Evolutionary conservation across 768 basidiomycete genomes (phyloP), one percentile per base, ranked within the genome.

Genomic region (Gyrodon lividus): DNA sequence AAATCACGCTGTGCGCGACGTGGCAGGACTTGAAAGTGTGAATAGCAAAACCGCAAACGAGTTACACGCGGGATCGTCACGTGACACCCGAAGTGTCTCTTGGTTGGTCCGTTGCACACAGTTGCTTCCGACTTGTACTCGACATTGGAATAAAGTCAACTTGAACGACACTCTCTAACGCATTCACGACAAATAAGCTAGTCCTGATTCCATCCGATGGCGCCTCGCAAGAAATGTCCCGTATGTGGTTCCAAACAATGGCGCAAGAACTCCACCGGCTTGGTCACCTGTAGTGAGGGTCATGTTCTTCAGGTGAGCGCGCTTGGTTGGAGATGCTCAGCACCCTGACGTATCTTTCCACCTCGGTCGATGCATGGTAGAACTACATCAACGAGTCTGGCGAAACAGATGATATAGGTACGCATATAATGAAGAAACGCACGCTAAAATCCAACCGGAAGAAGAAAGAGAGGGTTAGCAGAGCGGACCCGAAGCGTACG

Each of bases 261-360:
- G 92, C 83, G 89, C 60, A 94, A 91, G 63, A 90, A 92, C 52
- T 81, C 83, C 10, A 78, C 84, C 0, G 94, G 94, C 1, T 74
- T 87, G 38, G 79, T 94, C 38, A 84, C 86, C 2, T 97, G 94
- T 68, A 88, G 84, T 57, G 94, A 97, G 63, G 94, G 94, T 9
- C 94, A 97, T 67, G 81, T 96, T 53, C 78, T 93, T 26, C 89
- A 92, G 79, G 92, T 92, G 65, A 57, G 71, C 59, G 20, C 51
- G 30, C 17, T 52, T 31, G 13, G n/a, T 23, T 34, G 30, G n/a
- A 9, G 28, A 19, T 13, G 26, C 6, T 49, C 22, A 26, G 28
- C 23, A 35, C 8, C 30, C 20, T 43, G 16, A 35, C 28, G 28
- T 43, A 9, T 46, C 20, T 8, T 22, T 10, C 26, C 13, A 22